Evolutionary conservation across 305 asterid species (phyloP).

Genomic region (Andrographis paniculata): DNA sequence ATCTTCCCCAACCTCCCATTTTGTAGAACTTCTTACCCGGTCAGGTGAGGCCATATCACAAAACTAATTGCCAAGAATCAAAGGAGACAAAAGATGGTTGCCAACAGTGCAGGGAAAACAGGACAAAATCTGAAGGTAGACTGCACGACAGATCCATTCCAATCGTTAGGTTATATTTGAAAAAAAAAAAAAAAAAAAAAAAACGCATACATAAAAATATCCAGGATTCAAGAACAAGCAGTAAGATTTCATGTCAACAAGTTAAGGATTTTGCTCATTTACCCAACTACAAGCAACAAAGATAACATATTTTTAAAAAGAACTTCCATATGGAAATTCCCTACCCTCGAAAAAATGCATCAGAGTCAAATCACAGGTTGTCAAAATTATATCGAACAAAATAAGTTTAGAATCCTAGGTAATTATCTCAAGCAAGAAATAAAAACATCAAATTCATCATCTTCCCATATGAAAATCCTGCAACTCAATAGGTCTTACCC

Average conservation of each 20-base stretch:
- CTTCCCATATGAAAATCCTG: constrained; percentile 8
- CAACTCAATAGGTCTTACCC: constrained; percentile 6
- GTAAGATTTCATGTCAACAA: neutral
- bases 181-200: neutral
- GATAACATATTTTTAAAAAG: too few relatives aligned
- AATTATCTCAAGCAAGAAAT: constrained; percentile 10
- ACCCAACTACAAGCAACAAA: too few relatives aligned
- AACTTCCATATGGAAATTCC: too few relatives aligned
- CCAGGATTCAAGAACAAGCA: constrained; percentile 1
- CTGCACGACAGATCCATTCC: neutral
- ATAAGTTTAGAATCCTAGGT: constrained; percentile 8
- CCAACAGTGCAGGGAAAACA: constrained; percentile 23
- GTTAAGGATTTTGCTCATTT: neutral
- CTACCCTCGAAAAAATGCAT: neutral
- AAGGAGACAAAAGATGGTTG: too few relatives aligned
- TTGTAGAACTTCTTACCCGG: constrained; percentile 33
- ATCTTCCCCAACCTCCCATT: constrained; percentile 49
- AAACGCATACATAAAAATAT: neutral
- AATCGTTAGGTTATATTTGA: neutral
- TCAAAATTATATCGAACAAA: constrained; percentile 1
- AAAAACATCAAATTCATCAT: constrained; percentile 2
- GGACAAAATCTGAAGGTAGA: neutral
- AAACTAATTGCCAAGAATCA: constrained; percentile 14
- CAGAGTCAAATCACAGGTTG: neutral
- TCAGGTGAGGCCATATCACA: constrained; percentile 69